Evolutionary conservation across 257 asterid genomes (phyloP), one percentile per base, ranked within the genome.

Genomic region (Lithospermum erythrorhizon): DNA sequence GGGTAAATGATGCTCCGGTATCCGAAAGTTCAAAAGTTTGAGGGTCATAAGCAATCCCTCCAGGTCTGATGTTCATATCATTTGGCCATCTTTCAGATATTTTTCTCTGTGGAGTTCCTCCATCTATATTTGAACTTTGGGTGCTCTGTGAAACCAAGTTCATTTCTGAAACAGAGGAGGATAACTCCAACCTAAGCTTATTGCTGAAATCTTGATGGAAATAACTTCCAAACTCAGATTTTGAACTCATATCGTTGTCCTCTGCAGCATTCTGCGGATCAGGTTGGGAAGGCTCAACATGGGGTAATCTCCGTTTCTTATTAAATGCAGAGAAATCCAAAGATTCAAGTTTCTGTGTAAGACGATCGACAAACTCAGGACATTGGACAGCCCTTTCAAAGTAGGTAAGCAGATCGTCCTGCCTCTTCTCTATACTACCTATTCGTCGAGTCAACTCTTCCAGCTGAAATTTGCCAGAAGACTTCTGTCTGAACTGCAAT

Each of bases 231-330:
- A 79, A 68, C 64, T 81, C 91, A 6, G 82, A 68, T 66, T 74
- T 79, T 17, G 76, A 72, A 73, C 80, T 66, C 78, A 76, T 82
- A 59, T 76, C 81, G 67, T 83, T 56, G 70, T 79, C 94, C 41
- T 80, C 77, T 21, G 64, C 68, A 64, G 70, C 58, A 74, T 69
- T 75, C 54, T 78, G 95, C 53, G 66, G 84, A 68, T 61, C 74
- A 19, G 79, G 72, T 54, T 72, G 83, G 53, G 75, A 66, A 56
- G 72, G 69, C 41, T 81, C 84, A 25, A 71, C 80, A 54, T 76
- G 74, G 55, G 96, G 96, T 72, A 91, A 83, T 68, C 94, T 74
- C 71, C 98, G 77, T 73, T 88, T 88, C 82, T 91, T 91, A 51
- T 73, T 91, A 64, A 81, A 84, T 1, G 85, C 84, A 16, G 95